Conservation (phyloP, 495 filamentous ascomycete species). For the Darksidea phi region DNA sequence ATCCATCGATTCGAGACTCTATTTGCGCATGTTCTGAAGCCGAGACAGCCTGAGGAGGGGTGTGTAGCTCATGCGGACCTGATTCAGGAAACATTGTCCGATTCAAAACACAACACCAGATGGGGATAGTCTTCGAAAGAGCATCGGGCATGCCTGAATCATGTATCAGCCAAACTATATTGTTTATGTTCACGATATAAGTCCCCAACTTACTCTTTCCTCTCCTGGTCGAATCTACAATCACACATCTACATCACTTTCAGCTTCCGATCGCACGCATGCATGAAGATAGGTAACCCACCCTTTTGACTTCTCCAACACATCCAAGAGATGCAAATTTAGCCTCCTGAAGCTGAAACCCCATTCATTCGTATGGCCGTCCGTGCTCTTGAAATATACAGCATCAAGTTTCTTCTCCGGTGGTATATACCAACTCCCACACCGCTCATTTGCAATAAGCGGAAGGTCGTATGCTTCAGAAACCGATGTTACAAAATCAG, state of each 20-base stretch:
- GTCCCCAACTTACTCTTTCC: slow-evolving; percentile 69
- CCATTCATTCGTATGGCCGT: slow-evolving; percentile 90
- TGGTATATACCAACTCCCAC: slow-evolving; percentile 92
- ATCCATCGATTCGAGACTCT: slow-evolving; percentile 60
- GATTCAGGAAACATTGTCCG: slow-evolving; percentile 65
- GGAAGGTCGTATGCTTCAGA: slow-evolving; percentile 57
- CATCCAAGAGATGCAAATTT: slow-evolving; percentile 73
- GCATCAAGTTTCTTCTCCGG: slow-evolving; percentile 63
- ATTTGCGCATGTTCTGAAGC: slow-evolving; percentile 80
- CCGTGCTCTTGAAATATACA: slow-evolving; percentile 96
- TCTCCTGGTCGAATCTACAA: slow-evolving; percentile 91
- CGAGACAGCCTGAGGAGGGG: slow-evolving; percentile 66
- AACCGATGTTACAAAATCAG: slow-evolving; percentile 40
- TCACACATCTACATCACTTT: slow-evolving; percentile 63
- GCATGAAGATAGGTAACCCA: slow-evolving; percentile 43
- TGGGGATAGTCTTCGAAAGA: slow-evolving; percentile 86
- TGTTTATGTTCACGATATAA: background rate
- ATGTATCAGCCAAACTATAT: slow-evolving; percentile 2
- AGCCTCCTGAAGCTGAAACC: slow-evolving; percentile 78
- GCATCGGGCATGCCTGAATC: slow-evolving; percentile 81
- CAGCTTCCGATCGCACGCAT: background rate
- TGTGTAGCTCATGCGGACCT: slow-evolving; percentile 54
- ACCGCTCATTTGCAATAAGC: slow-evolving; percentile 88
- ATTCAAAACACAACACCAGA: slow-evolving; percentile 88
- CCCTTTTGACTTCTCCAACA: slow-evolving; percentile 64